phyloP scores from a whole-genome alignment of 2,329 filamentous ascomycete species.

The Thermomyces lanuginosus region DNA sequence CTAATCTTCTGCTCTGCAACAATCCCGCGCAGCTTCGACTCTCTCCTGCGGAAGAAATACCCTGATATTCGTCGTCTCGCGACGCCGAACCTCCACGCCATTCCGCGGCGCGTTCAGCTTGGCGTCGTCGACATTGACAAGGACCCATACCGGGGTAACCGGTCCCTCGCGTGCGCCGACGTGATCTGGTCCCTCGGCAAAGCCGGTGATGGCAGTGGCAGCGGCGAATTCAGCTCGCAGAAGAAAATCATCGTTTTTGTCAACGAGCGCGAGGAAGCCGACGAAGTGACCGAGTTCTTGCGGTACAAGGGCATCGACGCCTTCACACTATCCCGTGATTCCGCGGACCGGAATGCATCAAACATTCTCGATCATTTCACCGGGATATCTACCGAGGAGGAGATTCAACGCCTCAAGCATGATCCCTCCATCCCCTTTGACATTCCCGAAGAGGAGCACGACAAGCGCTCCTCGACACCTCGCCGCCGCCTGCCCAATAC shows the following conservation, averaged over 20 bases:
- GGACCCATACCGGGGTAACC: constrained; percentile 88
- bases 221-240: constrained; percentile 35
- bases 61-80: constrained; percentile 73
- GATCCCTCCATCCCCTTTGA: constrained; percentile 26
- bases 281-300: constrained; percentile 65
- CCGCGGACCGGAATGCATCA: constrained; percentile 57
- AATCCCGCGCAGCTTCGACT: constrained; percentile 78
- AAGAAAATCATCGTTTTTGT: constrained; percentile 91
- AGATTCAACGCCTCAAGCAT: constrained; percentile 17
- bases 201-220: constrained; percentile 38
- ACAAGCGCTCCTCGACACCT: constrained; percentile 8
- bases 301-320: constrained; percentile 76
- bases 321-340: constrained; percentile 69
- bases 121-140: constrained; percentile 83
- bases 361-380: constrained; percentile 66
- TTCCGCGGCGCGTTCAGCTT: constrained; percentile 84
- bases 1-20: constrained; percentile 90
- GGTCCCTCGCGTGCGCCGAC: constrained; percentile 82
- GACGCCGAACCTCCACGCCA: constrained; percentile 89
- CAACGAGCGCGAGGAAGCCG: constrained; percentile 82
- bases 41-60: constrained; percentile 63
- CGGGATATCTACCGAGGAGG: constrained; percentile 21
- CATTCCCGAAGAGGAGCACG: constrained; percentile 17
- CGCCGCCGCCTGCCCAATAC: constrained; percentile 45
- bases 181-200: constrained; percentile 87